phyloP scores from a whole-genome alignment of 768 basidiomycete genomes.

The Pisolithus tinctorius region DNA sequence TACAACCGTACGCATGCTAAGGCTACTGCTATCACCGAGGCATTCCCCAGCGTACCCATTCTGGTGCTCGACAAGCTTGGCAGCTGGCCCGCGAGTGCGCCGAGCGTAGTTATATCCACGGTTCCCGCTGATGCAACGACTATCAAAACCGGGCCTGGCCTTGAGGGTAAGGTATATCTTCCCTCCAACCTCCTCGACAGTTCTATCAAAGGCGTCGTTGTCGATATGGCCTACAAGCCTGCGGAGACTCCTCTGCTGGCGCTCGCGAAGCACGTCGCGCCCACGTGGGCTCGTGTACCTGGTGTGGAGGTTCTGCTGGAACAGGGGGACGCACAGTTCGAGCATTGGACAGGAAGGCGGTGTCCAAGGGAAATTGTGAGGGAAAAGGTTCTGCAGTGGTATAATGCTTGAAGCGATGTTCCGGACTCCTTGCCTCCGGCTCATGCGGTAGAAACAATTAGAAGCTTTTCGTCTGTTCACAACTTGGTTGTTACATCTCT shows the following conservation, averaged over 20 bases:
- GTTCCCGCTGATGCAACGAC: slow-evolving; percentile 70
- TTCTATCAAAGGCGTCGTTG: slow-evolving; percentile 60
- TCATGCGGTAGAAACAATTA: not conserved
- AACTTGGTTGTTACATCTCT: too few species aligned
- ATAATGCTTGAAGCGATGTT: slow-evolving; percentile 15
- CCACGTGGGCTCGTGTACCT: slow-evolving; percentile 62
- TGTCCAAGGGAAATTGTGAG: slow-evolving; percentile 47
- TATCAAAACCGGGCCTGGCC: slow-evolving; percentile 3
- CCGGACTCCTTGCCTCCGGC: not conserved
- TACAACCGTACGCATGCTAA: slow-evolving; percentile 79
- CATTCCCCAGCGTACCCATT: slow-evolving; percentile 55
- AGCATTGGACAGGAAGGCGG: slow-evolving; percentile 67
- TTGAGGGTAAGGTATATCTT: slow-evolving; percentile 38
- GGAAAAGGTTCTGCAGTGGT: slow-evolving; percentile 42
- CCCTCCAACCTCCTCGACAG: slow-evolving; percentile 52
- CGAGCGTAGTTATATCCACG: slow-evolving; percentile 80
- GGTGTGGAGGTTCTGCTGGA: slow-evolving; percentile 84
- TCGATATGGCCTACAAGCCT: slow-evolving; percentile 95
- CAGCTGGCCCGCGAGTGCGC: slow-evolving; percentile 41
- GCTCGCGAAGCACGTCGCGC: slow-evolving; percentile 47
- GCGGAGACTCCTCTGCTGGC: slow-evolving; percentile 72
- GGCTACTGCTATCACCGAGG: slow-evolving; percentile 58
- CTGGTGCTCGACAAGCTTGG: slow-evolving; percentile 54
- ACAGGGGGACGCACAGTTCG: slow-evolving; percentile 84
- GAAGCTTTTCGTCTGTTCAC: too few species aligned